These are phyloP conservation scores for Penicillium rolfsii DNA, from an alignment of 2,329 filamentous ascomycete genomes.

Conservation along the genomic window DNA sequence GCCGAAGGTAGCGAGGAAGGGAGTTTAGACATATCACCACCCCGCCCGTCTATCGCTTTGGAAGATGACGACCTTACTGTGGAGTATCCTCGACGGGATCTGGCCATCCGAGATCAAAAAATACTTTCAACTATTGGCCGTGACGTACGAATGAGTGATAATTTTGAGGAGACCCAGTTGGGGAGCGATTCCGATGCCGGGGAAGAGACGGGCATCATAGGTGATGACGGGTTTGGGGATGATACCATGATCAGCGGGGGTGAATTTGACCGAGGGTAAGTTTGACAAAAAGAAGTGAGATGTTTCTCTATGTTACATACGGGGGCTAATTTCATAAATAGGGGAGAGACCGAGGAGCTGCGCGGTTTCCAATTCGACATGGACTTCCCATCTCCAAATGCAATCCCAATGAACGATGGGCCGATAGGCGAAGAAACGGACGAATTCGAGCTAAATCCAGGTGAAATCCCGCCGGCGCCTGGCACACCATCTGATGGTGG, in stretches of 20 bases:
- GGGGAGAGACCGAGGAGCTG: slow-evolving; percentile 50
- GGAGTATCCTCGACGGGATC: slow-evolving; percentile 49
- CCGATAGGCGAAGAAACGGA: slow-evolving; percentile 39
- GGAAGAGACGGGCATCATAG: slow-evolving; percentile 45
- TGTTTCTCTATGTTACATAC: slow-evolving; percentile 22
- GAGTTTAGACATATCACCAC: slow-evolving; percentile 42
- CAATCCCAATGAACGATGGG: slow-evolving; percentile 32
- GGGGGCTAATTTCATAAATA: slow-evolving; percentile 30
- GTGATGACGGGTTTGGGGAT: slow-evolving; percentile 42
- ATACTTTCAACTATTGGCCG: slow-evolving; percentile 50
- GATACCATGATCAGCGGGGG: slow-evolving; percentile 44
- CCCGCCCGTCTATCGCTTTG: slow-evolving; percentile 46
- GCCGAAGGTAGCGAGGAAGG: slow-evolving; percentile 50
- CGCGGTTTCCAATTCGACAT: slow-evolving; percentile 48
- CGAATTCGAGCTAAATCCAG: slow-evolving; percentile 39
- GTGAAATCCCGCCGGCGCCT: slow-evolving; percentile 32
- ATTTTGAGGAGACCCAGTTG: slow-evolving; percentile 54
- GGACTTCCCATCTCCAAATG: slow-evolving; percentile 44
- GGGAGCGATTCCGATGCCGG: slow-evolving; percentile 48
- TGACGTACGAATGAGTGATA: slow-evolving; percentile 52
- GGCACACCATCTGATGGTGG: slow-evolving; percentile 33
- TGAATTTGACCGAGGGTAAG: slow-evolving; percentile 46
- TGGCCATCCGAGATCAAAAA: slow-evolving; percentile 42
- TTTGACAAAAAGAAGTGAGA: slow-evolving; percentile 10
- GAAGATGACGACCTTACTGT: slow-evolving; percentile 53